Base-by-base conservation (phyloP, 2,329 filamentous ascomycete species). In the Sporothrix schenckii region DNA sequence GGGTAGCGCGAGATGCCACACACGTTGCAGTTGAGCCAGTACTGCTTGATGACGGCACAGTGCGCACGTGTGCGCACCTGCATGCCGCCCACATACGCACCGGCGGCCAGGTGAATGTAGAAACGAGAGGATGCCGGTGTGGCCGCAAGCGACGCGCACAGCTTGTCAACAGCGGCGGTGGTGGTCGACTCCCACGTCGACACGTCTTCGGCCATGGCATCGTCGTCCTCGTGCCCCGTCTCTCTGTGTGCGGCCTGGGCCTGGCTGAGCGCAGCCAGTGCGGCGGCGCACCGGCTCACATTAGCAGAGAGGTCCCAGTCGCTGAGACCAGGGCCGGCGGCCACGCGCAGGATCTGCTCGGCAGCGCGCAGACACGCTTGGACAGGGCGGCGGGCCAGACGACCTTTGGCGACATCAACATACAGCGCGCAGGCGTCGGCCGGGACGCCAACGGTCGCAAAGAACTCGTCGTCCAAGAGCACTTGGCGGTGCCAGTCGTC, bases 401-500 rank as follows among this genome's bases (percentile, higher is more conserved):
- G 68, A 0, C 68, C 75, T 34, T 77, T 79, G 2, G 77, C 78
- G 0, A 81, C 73, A 1, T 77, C 70, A 0, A 80, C 77, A 21
- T 80, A 80, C 0, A 81, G 72, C n/a, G 77, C 74, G 41, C 81
- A 82, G 0, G 79, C 78, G 44, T 81, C 80, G 1, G 76, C 56
- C 0, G 79, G 78, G 67, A 80, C 81, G 0, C 81, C 81, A 0
- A 83, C 79, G 2, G 76, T 77, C 3, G 74, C 73, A 24, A 82
- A 80, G 44, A 82, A 81, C 1, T 65, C 68, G 24, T 54, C 71
- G 21, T 77, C 74, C 1, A 76, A 75, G 0, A 82, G 76, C 0
- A 81, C 76, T 11, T 77, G 74, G 7, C 79, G 80, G 72, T 82
- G 80, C 80, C 80, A 83, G 72, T 79, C 77, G 27, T 81, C 79